phyloP scores from a whole-genome alignment of 2,329 filamentous ascomycete genomes.

The Zymoseptoria passerinii region DNA sequence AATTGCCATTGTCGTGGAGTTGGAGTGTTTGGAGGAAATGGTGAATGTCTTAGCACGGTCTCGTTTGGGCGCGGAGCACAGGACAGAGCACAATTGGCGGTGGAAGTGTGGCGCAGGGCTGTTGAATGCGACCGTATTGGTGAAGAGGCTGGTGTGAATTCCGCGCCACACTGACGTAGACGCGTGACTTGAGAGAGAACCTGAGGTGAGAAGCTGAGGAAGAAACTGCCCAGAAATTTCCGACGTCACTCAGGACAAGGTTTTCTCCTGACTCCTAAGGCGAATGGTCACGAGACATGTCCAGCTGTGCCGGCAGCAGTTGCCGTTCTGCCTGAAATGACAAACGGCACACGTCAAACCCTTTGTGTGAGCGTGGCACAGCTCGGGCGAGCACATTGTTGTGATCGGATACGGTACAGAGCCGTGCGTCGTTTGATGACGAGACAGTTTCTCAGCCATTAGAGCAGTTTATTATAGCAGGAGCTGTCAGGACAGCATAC shows the following conservation, averaged over 20 bases:
- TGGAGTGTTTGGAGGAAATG: background rate
- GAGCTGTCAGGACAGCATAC: no score
- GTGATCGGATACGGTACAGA: background rate
- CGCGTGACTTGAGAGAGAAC: no score
- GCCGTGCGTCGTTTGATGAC: background rate
- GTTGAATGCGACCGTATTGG: background rate
- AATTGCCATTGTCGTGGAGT: constrained; percentile 3
- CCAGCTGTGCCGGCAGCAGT: background rate
- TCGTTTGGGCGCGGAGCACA: background rate
- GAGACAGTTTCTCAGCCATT: background rate
- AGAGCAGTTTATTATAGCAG: no score
- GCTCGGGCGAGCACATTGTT: background rate
- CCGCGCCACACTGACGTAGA: background rate
- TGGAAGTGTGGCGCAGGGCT: background rate
- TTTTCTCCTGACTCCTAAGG: background rate
- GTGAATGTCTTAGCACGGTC: background rate
- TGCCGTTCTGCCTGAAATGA: background rate
- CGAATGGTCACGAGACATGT: background rate
- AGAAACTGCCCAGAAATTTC: no score
- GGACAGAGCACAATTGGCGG: background rate
- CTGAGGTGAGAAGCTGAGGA: no score
- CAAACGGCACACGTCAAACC: background rate
- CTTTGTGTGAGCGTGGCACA: background rate
- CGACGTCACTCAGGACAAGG: no score
- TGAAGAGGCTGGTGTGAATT: no score